Percentiles rank a stretch among this genome's conserved stretches.
Evolutionary conservation across 2,329 filamentous ascomycete species (phyloP).

Genomic region (Aureobasidium sp.): DNA sequence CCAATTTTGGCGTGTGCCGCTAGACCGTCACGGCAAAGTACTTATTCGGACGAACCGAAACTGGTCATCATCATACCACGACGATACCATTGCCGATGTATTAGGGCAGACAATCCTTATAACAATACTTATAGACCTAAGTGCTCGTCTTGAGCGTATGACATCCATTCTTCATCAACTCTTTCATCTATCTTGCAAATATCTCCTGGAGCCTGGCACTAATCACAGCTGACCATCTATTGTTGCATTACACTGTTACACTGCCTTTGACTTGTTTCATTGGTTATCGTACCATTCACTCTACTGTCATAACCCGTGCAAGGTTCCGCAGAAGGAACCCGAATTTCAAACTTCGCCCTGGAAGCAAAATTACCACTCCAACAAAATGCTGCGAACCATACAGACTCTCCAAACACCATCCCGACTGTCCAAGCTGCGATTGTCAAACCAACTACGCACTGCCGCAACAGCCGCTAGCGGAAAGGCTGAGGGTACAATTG

Average conservation of each 20-base stretch:
- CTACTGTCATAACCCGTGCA: background rate
- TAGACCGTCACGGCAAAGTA: background rate
- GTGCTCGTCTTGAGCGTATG: background rate
- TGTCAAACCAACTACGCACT: conserved; percentile 5
- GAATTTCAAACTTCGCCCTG: background rate
- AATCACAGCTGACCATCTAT: background rate
- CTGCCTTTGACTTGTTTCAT: background rate
- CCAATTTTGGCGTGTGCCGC: background rate
- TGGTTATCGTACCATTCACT: background rate
- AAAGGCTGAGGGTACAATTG: conserved; percentile 41
- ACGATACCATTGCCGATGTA: background rate
- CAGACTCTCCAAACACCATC: background rate
- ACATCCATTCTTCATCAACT: background rate
- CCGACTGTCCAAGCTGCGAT: background rate
- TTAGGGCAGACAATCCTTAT: background rate
- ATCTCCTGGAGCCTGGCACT: background rate
- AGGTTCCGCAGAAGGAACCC: background rate
- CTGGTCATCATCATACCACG: background rate
- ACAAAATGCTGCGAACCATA: conserved; percentile 4
- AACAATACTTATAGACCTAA: background rate
- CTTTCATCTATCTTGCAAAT: background rate
- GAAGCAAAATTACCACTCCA: background rate
- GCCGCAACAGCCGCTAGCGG: conserved; percentile 22
- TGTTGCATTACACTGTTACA: background rate
- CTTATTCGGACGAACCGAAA: background rate